Conservation (phyloP, 768 basidiomycete species). For the Podaxis mareebaensis region DNA sequence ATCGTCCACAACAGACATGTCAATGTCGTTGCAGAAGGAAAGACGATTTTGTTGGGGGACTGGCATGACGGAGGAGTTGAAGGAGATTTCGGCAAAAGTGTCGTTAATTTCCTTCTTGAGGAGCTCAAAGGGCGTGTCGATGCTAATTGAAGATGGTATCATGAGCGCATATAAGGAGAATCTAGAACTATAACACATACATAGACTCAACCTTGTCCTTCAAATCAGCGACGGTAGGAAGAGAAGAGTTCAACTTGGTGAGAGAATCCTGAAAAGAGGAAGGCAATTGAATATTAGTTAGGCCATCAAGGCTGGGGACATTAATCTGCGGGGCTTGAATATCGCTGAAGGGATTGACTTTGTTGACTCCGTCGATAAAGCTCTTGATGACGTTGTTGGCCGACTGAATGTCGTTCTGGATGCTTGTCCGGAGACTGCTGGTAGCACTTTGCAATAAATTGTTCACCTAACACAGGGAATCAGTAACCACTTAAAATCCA, state of each 20-base stretch:
- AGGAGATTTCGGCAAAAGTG: slow-evolving; percentile 72
- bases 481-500: background rate
- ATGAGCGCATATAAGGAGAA: background rate
- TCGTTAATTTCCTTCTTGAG: slow-evolving; percentile 89
- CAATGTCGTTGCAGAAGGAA: slow-evolving; percentile 75
- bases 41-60: slow-evolving; percentile 71
- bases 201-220: slow-evolving; percentile 65
- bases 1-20: slow-evolving; percentile 85
- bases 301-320: slow-evolving; percentile 69
- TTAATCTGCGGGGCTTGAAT: slow-evolving; percentile 71
- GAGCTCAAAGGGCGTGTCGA: slow-evolving; percentile 85
- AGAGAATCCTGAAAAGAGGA: slow-evolving; percentile 73
- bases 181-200: slow-evolving; percentile 43
- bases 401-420: slow-evolving; percentile 66
- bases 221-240: slow-evolving; percentile 79
- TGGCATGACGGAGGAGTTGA: slow-evolving; percentile 73
- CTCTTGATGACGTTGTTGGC: slow-evolving; percentile 70
- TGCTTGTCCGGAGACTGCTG: slow-evolving; percentile 59
- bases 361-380: slow-evolving; percentile 71
- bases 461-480: slow-evolving; percentile 55
- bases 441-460: slow-evolving; percentile 63
- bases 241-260: slow-evolving; percentile 71
- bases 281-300: slow-evolving; percentile 82
- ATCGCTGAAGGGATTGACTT: slow-evolving; percentile 69
- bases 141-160: slow-evolving; percentile 37